phyloP scores from a whole-genome alignment of 2,329 filamentous ascomycete genomes.

The Aureobasidium pullulans region DNA sequence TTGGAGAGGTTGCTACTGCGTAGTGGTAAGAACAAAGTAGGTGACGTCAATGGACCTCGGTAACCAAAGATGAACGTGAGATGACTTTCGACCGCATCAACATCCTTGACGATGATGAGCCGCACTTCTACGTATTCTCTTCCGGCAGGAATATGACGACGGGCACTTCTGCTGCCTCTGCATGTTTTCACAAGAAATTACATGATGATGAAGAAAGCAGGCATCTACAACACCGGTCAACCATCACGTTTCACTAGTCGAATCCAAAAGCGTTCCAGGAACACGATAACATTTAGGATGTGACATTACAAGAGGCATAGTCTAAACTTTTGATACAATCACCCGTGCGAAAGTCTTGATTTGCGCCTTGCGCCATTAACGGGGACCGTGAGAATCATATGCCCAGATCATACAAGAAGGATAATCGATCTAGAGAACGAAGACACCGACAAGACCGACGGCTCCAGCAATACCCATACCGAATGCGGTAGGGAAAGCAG shows the following conservation, averaged over 20 bases:
- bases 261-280: no score
- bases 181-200: no score
- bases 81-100: background rate
- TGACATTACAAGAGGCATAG: constrained; percentile 4
- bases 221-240: no score
- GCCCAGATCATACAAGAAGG: background rate
- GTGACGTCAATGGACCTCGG: background rate
- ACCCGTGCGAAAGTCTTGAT: background rate
- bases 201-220: no score
- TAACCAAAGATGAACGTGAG: background rate
- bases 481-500: constrained; percentile 30
- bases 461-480: constrained; percentile 35
- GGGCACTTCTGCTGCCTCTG: no score
- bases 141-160: no score
- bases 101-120: no score
- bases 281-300: background rate
- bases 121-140: no score
- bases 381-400: background rate
- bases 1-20: background rate
- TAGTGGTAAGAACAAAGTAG: no score
- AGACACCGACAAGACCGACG: constrained; percentile 35
- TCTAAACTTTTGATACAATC: constrained; percentile 11
- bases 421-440: constrained; percentile 31
- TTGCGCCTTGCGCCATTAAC: background rate
- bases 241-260: no score